These are phyloP conservation scores for Mycogone perniciosa DNA, from an alignment of 2,329 filamentous ascomycete species.

Conservation along the genomic window DNA sequence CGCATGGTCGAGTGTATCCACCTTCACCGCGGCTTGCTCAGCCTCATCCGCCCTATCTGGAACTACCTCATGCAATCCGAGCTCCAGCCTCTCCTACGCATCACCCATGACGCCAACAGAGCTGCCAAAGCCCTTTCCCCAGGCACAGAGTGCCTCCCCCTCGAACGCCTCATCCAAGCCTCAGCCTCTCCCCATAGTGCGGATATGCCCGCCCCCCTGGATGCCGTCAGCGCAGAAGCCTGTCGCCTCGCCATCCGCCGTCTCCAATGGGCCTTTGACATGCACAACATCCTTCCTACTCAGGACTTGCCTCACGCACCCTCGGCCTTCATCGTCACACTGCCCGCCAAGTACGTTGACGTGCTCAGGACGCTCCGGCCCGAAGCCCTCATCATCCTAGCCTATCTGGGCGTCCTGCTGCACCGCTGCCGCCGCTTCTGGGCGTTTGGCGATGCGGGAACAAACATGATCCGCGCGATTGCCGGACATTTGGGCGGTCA, in stretches of 20 bases:
- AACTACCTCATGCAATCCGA: conserved; percentile 30
- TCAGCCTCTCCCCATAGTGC: conserved; percentile 26
- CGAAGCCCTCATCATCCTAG: conserved; percentile 41
- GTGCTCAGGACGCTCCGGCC: conserved; percentile 30
- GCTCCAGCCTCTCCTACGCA: conserved; percentile 23
- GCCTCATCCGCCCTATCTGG: conserved; percentile 30
- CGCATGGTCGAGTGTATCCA: conserved; percentile 35
- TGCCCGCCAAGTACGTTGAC: conserved; percentile 29
- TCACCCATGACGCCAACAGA: conserved; percentile 14
- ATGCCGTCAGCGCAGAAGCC: conserved; percentile 20
- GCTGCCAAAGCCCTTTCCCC: conserved; percentile 1
- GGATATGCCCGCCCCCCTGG: conserved; percentile 17
- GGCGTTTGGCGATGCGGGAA: conserved; percentile 32
- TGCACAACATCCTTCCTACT: conserved; percentile 21
- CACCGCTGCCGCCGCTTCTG: conserved; percentile 34
- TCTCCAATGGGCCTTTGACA: conserved; percentile 31
- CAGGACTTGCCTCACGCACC: conserved; percentile 24
- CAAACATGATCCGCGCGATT: conserved; percentile 26
- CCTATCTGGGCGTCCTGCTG: conserved; percentile 44
- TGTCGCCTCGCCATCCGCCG: conserved; percentile 24
- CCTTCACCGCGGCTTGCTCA: conserved; percentile 38
- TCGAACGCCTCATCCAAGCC: conserved; percentile 13
- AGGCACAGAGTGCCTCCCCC: conserved; percentile 22
- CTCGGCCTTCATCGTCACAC: conserved; percentile 27
- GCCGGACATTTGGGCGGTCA: conserved; percentile 27